Base-by-base conservation (phyloP, 257 asterid genomes). In the Lantana camara region DNA sequence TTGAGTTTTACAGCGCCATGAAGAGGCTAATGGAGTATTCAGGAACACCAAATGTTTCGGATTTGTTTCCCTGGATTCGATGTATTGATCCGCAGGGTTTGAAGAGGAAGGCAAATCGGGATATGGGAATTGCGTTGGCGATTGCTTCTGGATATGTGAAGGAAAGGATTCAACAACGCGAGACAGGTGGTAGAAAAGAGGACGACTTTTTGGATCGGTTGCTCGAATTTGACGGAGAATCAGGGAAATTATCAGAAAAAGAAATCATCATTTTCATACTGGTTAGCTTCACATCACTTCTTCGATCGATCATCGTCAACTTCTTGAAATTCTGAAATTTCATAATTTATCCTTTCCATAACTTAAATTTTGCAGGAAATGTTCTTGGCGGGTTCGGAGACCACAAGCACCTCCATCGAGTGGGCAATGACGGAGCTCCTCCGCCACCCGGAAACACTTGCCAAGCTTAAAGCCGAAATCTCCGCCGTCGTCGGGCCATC, bases 391-490 rank as follows among this genome's bases (percentile, higher is more conserved):
- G 88, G 85, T 7, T 54, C 82, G 4, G 85, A 82, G 59, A 82
- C 88, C 0, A 73, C 73, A 0, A 79, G 88, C 29, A 76, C 27
- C 59, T 57, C 80, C 13, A 48, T 76, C 4, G 80, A 82, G 32
- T 82, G 88, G 88, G 82, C 81, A 35, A 66, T 79, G 79, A 5
- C 79, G 16, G 88, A 82, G 63, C 80, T 82, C 47, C 78, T 76
- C 42, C 66, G 73, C 50, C 65, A 70, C 32, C 84, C 84, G 0
- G 45, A 45, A 22, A 45, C 67, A 42, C 56, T 79, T 73, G 7
- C 55, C n/a, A 68, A 51, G 63, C 71, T 66, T 9, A 73, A 78
- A 70, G 12, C 59, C 27, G 84, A 82, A 61, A 74, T 82, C 9
- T 76, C 74, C 13, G 9, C 22, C 20, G 38, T 76, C 2, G 7